phyloP scores from a whole-genome alignment of 768 basidiomycete species.

The Collybia sordida region DNA sequence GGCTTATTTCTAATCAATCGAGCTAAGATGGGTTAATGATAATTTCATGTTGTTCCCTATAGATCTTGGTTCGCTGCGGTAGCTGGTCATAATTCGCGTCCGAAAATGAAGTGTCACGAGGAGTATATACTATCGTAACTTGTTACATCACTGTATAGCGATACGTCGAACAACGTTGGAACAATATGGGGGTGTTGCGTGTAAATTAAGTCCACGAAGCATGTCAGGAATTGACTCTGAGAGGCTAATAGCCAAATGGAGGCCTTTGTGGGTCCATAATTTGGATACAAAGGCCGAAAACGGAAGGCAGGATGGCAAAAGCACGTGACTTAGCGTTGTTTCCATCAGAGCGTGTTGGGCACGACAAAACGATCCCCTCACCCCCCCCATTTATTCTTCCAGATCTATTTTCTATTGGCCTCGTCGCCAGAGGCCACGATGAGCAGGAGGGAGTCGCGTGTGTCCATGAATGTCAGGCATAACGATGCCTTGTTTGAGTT shows the following conservation, averaged over 20 bases:
- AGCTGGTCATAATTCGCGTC: no score
- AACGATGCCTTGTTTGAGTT: constrained; percentile 83
- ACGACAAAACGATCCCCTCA: constrained; percentile 14
- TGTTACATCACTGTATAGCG: no score
- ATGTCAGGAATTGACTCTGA: not conserved
- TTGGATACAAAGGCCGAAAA: constrained; percentile 10
- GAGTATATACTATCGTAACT: no score
- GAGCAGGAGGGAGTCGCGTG: constrained; percentile 62
- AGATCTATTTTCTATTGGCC: constrained; percentile 14
- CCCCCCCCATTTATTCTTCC: constrained; percentile 9
- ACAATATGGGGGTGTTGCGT: no score
- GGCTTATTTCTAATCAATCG: constrained; percentile 27
- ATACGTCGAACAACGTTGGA: no score
- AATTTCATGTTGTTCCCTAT: not conserved
- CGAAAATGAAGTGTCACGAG: no score
- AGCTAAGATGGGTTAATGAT: constrained; percentile 1
- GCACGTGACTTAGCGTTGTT: constrained; percentile 27
- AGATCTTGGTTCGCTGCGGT: no score
- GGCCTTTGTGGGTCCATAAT: constrained; percentile 6
- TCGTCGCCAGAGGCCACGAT: constrained; percentile 35
- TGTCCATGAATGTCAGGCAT: constrained; percentile 66
- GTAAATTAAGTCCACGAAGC: not conserved
- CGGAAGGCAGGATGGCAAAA: not conserved
- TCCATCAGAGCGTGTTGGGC: constrained; percentile 17
- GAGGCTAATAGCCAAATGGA: constrained; percentile 1